Conservation (phyloP, 2,329 filamentous ascomycete genomes). For the Fusarium armeniacum region DNA sequence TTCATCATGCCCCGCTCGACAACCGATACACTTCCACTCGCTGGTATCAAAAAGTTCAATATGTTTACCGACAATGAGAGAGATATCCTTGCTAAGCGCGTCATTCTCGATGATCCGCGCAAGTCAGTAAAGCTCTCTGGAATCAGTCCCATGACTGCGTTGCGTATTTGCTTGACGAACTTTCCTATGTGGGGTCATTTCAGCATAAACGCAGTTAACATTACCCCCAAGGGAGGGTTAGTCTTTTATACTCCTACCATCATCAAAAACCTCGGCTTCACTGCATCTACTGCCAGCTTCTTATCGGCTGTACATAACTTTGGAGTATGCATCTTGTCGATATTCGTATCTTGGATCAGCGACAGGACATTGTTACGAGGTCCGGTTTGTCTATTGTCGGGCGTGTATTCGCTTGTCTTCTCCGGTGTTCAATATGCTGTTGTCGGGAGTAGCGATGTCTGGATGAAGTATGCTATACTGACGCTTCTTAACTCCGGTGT, state of each 20-base stretch:
- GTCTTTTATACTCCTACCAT: constrained; percentile 18
- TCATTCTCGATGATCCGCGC: constrained; percentile 13
- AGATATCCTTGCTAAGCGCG: background rate
- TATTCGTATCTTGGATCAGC: background rate
- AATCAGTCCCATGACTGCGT: background rate
- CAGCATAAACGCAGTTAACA: background rate
- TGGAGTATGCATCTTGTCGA: constrained; percentile 9
- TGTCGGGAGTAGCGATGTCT: background rate
- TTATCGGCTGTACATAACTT: constrained; percentile 11
- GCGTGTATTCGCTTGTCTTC: constrained; percentile 5
- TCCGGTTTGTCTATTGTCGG: background rate
- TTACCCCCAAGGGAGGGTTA: background rate
- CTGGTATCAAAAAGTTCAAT: background rate
- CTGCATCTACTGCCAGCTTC: constrained; percentile 15
- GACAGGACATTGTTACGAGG: constrained; percentile 6
- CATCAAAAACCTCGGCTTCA: constrained; percentile 11
- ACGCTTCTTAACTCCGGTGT: constrained; percentile 1
- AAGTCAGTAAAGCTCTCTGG: constrained; percentile 15
- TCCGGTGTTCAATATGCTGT: constrained; percentile 14
- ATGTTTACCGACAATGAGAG: background rate
- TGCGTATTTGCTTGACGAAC: constrained; percentile 7
- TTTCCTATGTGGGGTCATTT: constrained; percentile 18
- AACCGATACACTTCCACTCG: background rate
- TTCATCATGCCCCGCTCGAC: constrained; percentile 16
- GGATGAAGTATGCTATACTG: constrained; percentile 10